phyloP scores from a whole-genome alignment of 2,329 filamentous ascomycete genomes.

The Nothophaeocryptopus gaeumannii region DNA sequence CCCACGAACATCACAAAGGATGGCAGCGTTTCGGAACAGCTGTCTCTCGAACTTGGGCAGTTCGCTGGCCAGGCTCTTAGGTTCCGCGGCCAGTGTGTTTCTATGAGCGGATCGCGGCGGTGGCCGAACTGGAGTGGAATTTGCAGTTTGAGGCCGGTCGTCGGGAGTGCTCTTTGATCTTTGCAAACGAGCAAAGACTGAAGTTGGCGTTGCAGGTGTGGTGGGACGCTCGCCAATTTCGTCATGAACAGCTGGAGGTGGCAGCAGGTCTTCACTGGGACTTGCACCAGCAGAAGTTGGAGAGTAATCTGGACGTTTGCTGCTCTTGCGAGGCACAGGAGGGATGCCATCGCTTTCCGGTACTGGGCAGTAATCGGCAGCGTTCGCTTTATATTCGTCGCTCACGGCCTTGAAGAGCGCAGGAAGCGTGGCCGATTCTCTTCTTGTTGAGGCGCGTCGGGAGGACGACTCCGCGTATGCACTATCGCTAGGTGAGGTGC shows the following conservation, averaged over 20 bases:
- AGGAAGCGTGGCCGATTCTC: constrained; percentile 30
- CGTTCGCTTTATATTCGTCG: constrained; percentile 17
- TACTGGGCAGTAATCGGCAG: constrained; percentile 1
- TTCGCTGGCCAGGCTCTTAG: background rate
- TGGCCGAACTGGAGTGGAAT: background rate
- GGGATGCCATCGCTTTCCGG: background rate
- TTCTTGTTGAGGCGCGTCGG: constrained; percentile 12
- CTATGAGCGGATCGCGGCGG: constrained; percentile 1
- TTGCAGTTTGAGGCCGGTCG: constrained; percentile 12
- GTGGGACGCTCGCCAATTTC: background rate
- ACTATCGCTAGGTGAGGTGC: constrained; percentile 19
- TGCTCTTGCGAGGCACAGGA: constrained; percentile 3
- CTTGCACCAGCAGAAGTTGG: constrained; percentile 6
- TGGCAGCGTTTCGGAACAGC: constrained; percentile 44
- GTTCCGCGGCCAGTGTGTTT: constrained; percentile 4
- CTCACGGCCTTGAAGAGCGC: constrained; percentile 19
- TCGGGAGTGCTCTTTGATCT: constrained; percentile 13
- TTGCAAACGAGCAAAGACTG: constrained; percentile 13
- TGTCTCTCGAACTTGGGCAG: constrained; percentile 38
- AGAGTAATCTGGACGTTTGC: background rate
- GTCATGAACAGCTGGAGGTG: constrained; percentile 20
- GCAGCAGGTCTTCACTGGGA: constrained; percentile 10
- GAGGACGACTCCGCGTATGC: constrained; percentile 16
- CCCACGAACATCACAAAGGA: constrained; percentile 45
- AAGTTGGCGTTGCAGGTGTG: constrained; percentile 19